Percentiles rank a stretch among this genome's conserved stretches.
phyloP scores from a whole-genome alignment of 2,329 filamentous ascomycete genomes.

The Lasiodiplodia sp. region DNA sequence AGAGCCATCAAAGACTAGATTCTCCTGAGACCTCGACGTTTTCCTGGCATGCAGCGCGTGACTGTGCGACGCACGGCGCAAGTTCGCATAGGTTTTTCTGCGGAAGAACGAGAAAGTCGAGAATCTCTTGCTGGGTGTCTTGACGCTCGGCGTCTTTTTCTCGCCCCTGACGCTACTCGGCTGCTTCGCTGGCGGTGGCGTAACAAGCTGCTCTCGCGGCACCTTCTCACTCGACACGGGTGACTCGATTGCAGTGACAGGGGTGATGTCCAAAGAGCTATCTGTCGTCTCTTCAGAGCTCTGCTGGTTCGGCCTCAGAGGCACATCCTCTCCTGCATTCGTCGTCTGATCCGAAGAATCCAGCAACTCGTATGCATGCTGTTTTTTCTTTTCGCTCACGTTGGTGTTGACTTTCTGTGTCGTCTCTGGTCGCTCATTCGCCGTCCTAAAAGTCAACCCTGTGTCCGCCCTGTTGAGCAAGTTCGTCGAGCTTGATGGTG shows the following conservation, averaged over 20 bases:
- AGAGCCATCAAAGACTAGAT: slow-evolving; percentile 29
- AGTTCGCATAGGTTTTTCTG: slow-evolving; percentile 43
- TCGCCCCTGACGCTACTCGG: not conserved
- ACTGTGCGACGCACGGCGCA: slow-evolving; percentile 30
- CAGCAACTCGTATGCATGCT: not conserved
- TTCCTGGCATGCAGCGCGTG: slow-evolving; percentile 9
- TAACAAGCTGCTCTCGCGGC: not conserved
- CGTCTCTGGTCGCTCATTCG: not conserved
- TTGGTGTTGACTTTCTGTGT: not conserved
- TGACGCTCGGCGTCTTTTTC: not conserved
- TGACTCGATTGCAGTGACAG: slow-evolving; percentile 13
- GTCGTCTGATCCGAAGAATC: not conserved
- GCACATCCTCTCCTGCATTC: not conserved
- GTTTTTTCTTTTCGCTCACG: not conserved
- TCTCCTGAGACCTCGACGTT: not conserved
- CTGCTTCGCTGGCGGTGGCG: not conserved
- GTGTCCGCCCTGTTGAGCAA: not conserved
- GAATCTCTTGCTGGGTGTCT: slow-evolving; percentile 6
- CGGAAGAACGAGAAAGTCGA: slow-evolving; percentile 33
- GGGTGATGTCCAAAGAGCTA: slow-evolving; percentile 6
- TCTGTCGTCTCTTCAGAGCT: not conserved
- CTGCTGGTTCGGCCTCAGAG: not conserved
- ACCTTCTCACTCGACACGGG: slow-evolving; percentile 2
- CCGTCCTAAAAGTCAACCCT: not conserved
- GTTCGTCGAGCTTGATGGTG: not conserved